phyloP scores from a whole-genome alignment of 2,329 filamentous ascomycete genomes.

The Curvularia sp. region DNA sequence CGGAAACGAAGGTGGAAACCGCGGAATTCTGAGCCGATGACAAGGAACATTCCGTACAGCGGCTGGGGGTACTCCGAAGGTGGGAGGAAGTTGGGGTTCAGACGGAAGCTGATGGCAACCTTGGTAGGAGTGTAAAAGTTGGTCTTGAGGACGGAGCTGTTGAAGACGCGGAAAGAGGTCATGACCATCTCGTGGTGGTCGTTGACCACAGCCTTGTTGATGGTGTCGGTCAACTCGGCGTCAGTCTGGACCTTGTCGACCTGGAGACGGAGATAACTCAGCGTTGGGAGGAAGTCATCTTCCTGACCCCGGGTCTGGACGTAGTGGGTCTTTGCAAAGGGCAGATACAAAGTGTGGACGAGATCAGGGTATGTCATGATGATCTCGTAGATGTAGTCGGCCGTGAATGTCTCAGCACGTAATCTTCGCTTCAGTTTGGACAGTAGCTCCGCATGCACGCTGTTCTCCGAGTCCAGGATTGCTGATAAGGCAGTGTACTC shows the following conservation, averaged over 20 bases:
- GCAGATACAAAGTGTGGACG: slow-evolving; percentile 85
- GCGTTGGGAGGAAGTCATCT: slow-evolving; percentile 73
- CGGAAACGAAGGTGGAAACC: slow-evolving; percentile 98
- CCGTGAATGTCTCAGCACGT: slow-evolving; percentile 95
- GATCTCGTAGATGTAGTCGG: slow-evolving; percentile 97
- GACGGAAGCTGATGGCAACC: slow-evolving; percentile 94
- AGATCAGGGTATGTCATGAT: slow-evolving; percentile 89
- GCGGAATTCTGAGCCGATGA: slow-evolving; percentile 95
- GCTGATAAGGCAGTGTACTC: slow-evolving; percentile 89
- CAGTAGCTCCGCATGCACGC: slow-evolving; percentile 82
- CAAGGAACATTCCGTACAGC: slow-evolving; percentile 97
- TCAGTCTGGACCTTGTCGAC: slow-evolving; percentile 65
- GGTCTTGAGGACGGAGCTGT: slow-evolving; percentile 90
- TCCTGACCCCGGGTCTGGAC: slow-evolving; percentile 69
- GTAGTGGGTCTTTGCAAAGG: slow-evolving; percentile 88
- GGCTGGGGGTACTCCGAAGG: slow-evolving; percentile 91
- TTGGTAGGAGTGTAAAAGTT: slow-evolving; percentile 99
- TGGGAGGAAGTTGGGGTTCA: slow-evolving; percentile 88
- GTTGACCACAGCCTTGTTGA: slow-evolving; percentile 62
- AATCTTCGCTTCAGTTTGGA: slow-evolving; percentile 95
- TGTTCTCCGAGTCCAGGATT: slow-evolving; percentile 81
- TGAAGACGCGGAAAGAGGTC: slow-evolving; percentile 96
- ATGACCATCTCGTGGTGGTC: slow-evolving; percentile 99
- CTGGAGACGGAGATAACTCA: slow-evolving; percentile 71
- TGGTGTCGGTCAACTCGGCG: slow-evolving; percentile 49